Evolutionary conservation across 148 eudicot genomes (phyloP).

Genomic region (Polygonum aviculare): DNA sequence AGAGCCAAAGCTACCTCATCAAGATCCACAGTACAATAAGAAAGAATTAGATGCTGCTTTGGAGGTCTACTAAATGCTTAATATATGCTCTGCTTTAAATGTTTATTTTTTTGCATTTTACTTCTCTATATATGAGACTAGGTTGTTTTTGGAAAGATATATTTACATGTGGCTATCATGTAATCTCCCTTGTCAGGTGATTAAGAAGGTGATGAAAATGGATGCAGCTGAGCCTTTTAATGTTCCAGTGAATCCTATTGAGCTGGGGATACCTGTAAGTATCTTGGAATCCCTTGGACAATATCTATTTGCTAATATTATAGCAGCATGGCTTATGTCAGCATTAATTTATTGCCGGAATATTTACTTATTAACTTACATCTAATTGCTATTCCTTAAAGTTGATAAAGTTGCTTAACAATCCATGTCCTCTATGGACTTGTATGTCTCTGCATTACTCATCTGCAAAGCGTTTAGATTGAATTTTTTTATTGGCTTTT

Average conservation of each 20-base stretch:
- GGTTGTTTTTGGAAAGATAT: background rate
- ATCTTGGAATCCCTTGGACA: background rate
- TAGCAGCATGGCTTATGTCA: background rate
- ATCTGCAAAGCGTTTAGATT: background rate
- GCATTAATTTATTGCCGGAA: background rate
- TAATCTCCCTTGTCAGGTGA: constrained; percentile 33
- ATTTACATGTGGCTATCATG: background rate
- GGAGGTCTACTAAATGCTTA: constrained; percentile 40
- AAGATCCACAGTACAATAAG: constrained; percentile 38
- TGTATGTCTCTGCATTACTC: background rate
- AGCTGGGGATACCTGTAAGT: constrained; percentile 93
- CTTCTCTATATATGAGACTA: background rate
- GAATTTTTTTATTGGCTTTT: background rate
- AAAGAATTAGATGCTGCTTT: constrained; percentile 62
- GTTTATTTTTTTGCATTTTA: background rate
- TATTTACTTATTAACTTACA: background rate
- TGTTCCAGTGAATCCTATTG: constrained; percentile 76
- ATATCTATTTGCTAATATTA: background rate
- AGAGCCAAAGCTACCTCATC: constrained; percentile 22
- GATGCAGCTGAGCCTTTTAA: constrained; percentile 96
- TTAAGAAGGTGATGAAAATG: constrained; percentile 91
- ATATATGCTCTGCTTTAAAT: background rate
- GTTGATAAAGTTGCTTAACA: background rate
- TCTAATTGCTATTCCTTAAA: background rate
- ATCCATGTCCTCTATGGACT: background rate